These are phyloP conservation scores for Paraurostyla sp. DNA, from an alignment of 73 alveolate species.

Conservation along the genomic window DNA sequence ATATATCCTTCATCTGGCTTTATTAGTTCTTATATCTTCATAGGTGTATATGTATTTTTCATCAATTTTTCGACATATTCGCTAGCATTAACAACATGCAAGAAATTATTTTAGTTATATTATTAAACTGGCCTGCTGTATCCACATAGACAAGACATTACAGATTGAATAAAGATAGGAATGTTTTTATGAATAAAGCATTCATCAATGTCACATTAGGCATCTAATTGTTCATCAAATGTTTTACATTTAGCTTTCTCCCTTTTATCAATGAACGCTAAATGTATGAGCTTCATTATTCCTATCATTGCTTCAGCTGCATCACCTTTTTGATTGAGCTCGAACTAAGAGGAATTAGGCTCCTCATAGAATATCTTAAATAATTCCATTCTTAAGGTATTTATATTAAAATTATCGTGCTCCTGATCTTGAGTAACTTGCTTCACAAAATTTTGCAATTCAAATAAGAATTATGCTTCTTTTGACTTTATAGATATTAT, in stretches of 20 bases:
- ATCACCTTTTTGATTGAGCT: slow-evolving; percentile 32
- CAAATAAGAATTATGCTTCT: neutral
- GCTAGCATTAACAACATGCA: slow-evolving; percentile 1
- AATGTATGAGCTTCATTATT: neutral
- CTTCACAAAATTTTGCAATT: neutral
- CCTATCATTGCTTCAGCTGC: neutral
- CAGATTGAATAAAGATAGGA: neutral
- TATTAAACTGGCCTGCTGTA: neutral
- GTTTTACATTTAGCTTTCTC: neutral
- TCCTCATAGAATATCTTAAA: slow-evolving; percentile 11
- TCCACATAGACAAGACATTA: neutral
- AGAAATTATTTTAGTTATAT: slow-evolving; percentile 11
- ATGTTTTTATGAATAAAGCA: neutral
- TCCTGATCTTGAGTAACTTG: neutral
- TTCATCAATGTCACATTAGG: neutral
- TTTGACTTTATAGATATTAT: no score
- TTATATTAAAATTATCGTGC: neutral
- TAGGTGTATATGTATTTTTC: neutral
- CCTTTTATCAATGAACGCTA: neutral
- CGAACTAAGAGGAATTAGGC: slow-evolving; percentile 1
- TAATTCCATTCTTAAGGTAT: neutral
- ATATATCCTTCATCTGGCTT: neutral
- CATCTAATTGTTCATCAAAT: slow-evolving; percentile 11
- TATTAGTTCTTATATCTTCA: neutral
- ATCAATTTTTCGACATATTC: slow-evolving; percentile 1